Base-by-base conservation (phyloP, 176 grass and related monocot genomes). In the Tuctoria greenei region DNA sequence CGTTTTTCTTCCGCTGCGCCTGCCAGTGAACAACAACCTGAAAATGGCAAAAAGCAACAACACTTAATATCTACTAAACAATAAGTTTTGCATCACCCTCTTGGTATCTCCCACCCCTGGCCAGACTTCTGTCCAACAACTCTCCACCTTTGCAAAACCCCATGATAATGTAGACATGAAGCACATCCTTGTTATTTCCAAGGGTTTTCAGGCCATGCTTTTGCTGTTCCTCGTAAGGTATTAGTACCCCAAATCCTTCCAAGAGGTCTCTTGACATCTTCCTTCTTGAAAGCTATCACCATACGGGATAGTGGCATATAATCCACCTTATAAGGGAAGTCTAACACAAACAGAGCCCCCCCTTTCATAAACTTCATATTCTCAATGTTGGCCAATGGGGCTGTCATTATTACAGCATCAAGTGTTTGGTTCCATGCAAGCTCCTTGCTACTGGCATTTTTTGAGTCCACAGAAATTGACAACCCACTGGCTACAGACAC, bases 371-470 rank as follows among this genome's bases (percentile, higher is more conserved):
- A 88, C 81, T 84, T 94, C 91, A 98, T 98, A 59, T 80, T 86
- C 81, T 92, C 75, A 74, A 94, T 86, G 92, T 79, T 84, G 73
- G 84, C 79, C 77, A 98, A 71, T 64, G 95, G 95, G 84, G 95
- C 91, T 45, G 95, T 94, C 95, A 98, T 92, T 81, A 98, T 90
- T 81, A 98, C 84, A 84, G 95, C 95, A 86, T 98, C 95, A 66
- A 94, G 94, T 61, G 79, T 76, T 86, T 90, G 89, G 7, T 82
- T 90, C 59, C 66, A 82, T 61, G 56, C 73, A 24, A 87, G 58
- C 36, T 84, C 64, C 69, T 87, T 92, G 46, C 26, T 79, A 37
- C 45, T 51, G 57, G 73, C 57, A 92, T 88, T 82, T 69, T 90
- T 88, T 61, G 82, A 83, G 74, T 75, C 84, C 66, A 83, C 74